phyloP scores from a whole-genome alignment of 192 early-diverging fungal genomes.

The Backusella tarrabulga region DNA sequence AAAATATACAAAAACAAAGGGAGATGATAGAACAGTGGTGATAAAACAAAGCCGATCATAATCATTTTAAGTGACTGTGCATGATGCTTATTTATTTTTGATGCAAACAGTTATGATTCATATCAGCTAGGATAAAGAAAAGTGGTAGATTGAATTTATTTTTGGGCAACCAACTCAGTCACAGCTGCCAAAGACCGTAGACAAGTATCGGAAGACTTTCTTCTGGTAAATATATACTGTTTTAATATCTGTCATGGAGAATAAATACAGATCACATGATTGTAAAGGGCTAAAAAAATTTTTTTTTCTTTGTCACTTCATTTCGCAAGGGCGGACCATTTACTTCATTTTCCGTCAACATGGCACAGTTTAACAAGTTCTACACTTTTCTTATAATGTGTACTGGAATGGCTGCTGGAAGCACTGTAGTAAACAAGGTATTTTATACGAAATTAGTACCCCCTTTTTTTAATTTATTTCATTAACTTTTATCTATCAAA shows the following conservation, averaged over 20 bases:
- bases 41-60: neutral
- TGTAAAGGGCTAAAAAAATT: too few relatives aligned
- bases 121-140: too few relatives aligned
- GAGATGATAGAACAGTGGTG: too few relatives aligned
- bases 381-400: conserved; percentile 19
- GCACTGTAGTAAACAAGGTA: conserved; percentile 23
- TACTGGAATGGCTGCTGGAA: conserved; percentile 24
- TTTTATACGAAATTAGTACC: neutral
- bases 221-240: too few relatives aligned
- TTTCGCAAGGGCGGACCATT: neutral
- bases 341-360: neutral
- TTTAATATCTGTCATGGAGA: too few relatives aligned
- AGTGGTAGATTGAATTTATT: too few relatives aligned
- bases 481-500: neutral
- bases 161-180: too few relatives aligned
- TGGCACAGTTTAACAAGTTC: conserved; percentile 14
- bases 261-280: too few relatives aligned
- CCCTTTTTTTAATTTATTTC: neutral
- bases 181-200: too few relatives aligned
- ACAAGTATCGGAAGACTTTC: too few relatives aligned
- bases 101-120: too few relatives aligned
- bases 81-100: neutral
- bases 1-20: neutral
- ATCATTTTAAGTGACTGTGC: neutral
- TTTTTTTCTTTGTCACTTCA: too few relatives aligned